Base-by-base conservation (phyloP, 345 rosid genomes). In the Eutrema yunnanense region DNA sequence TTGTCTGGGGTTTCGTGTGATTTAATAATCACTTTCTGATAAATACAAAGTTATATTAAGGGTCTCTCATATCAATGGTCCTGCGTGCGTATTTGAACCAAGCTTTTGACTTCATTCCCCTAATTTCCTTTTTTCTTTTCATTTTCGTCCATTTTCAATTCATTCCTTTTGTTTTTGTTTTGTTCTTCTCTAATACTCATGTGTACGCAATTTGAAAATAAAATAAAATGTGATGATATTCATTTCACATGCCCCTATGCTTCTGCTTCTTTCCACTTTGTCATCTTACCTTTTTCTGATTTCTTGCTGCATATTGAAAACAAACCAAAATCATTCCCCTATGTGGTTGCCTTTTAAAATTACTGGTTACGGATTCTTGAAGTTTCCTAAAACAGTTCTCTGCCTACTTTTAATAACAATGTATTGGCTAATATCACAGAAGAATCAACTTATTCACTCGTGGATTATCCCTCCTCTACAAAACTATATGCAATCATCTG, bases 21-120 rank as follows among this genome's bases (percentile, higher is more conserved):
- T 47, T 53, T 55, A 57, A 73, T 55, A 63, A 66, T 22, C 43
- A 50, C 53, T 32, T 42, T 61, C 53, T 64, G 50, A 66, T 74
- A 49, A 66, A 56, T 66, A 49, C n/a, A 53, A 44, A 67, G 29
- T 53, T 69, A 16, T 74, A 37, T 34, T 54, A 53, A 69, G 68
- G 65, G 59, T 69, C 64, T 22, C 26, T 22, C 2, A 22, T 22
- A 22, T 22, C 2, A 22, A 22, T 22, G 26, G 2, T 22, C 26
- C 26, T 61, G 32, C 69, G 69, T 61, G 61, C 70, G 70, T 62
- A 62, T 74, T 63, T 54, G 65, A 73, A 62, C 70, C 32, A 46
- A 69, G 40, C n/a, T 74, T 69, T 58, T 74, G 73, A 74, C 69
- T 60, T 61, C 73, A 67, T 74, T 74, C 48, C 40, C 67, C 29